Base-by-base conservation (phyloP, 2,329 filamentous ascomycete genomes). In the Epichloe elymi region DNA sequence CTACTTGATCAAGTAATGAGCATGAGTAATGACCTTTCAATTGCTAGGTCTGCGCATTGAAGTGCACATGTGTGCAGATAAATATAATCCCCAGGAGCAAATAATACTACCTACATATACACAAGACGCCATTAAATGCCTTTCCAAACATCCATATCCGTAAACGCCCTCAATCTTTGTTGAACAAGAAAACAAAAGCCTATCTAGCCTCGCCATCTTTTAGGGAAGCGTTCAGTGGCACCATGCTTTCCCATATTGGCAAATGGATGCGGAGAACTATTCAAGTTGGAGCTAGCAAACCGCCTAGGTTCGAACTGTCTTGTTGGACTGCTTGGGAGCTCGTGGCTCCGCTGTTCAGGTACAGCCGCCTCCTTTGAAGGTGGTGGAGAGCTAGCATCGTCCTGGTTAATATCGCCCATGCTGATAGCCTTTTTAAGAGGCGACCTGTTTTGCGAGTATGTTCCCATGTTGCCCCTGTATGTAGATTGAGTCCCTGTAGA, bases 381-480 rank as follows among this genome's bases (percentile, higher is more conserved):
- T 42, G 75, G 71, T 2, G 79, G 79, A 38, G 76, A 76, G 7
- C 61, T 56, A 7, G 63, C 61, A 23, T 67, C 66, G 10, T 61
- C 67, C 14, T 58, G 61, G 58, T 73, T 70, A 42, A 80, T 71
- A 51, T 86, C 66, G 67, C 79, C 67, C 70, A 87, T 59, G 73
- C 80, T 80, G 14, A 72, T 72, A 2, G 86, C 76, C 64, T 95
- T 95, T 95, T 88, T 85, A 12, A 97, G 67, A 0, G 91, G 91
- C 11, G 88, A 95, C 40, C 83, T 85, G 5, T 82, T 82, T 64
- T 95, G 88, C 5, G 78, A 84, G 65, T 83, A 89, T 1, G 94
- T 76, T 14, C 90, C 89, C 47, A 95, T 71, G 62, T 78, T 91
- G 2, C 90, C 88, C 15, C 88, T 88, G 62, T 70, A 71, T 53